Percentiles rank a stretch among this genome's conserved stretches.
phyloP scores from a whole-genome alignment of 805 yeast species.

The Sporopachydermia lactativora region DNA sequence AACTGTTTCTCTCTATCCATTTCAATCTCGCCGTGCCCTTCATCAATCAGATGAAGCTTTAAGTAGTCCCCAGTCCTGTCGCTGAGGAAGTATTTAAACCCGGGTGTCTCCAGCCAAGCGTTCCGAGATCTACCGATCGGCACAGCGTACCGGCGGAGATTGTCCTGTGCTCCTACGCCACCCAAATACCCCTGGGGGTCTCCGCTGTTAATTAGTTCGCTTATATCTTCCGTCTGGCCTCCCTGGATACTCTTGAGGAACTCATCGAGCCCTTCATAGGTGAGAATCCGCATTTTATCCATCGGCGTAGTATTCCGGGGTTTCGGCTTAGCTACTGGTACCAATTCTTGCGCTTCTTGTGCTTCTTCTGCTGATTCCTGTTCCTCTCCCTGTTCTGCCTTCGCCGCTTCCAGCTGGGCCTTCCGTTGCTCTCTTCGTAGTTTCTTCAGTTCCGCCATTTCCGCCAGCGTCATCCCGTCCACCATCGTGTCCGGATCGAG shows the following conservation, averaged over 20 bases:
- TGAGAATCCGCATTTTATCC: no score
- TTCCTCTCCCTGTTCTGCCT: neutral
- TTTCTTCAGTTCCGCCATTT: constrained; percentile 1
- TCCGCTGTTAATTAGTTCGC: no score
- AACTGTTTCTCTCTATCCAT: no score
- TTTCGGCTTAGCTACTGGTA: neutral
- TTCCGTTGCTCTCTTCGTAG: neutral
- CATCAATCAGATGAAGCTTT: neutral
- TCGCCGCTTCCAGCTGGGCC: no score
- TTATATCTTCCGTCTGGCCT: neutral
- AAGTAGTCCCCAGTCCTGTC: neutral
- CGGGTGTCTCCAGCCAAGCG: neutral
- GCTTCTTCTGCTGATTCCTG: neutral
- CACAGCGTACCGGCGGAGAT: no score
- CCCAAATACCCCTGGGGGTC: no score
- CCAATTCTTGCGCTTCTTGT: constrained; percentile 1
- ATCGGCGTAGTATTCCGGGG: neutral
- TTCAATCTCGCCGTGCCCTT: neutral
- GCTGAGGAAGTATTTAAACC: neutral
- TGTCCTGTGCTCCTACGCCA: no score
- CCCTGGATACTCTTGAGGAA: neutral
- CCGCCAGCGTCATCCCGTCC: constrained; percentile 2
- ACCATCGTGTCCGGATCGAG: constrained; percentile 8
- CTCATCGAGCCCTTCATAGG: neutral
- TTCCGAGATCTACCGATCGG: neutral